phyloP scores from a whole-genome alignment of 108 stramenopile species.

The Chaetoceros tenuissimus region DNA sequence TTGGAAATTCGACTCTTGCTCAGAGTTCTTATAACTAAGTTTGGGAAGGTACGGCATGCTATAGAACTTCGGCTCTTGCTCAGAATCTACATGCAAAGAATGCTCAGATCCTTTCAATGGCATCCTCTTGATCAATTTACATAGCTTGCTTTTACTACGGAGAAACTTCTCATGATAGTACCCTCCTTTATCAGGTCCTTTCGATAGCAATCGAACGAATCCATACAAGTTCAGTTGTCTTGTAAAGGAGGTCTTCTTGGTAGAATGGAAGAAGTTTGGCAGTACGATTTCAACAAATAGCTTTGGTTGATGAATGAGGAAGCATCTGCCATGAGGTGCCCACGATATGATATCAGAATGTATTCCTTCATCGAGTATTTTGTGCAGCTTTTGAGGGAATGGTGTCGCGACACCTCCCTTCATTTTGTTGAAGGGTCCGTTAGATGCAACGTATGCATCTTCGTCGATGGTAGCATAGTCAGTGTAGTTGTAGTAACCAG shows the following conservation, averaged over 20 bases:
- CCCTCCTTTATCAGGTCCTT: constrained; percentile 29
- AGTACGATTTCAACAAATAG: constrained; percentile 17
- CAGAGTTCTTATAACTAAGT: too few relatives aligned
- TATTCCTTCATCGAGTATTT: constrained; percentile 66
- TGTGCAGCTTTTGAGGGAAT: constrained; percentile 65
- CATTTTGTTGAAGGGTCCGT: too few relatives aligned
- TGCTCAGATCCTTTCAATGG: too few relatives aligned
- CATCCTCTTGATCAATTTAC: too few relatives aligned
- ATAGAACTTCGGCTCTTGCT: too few relatives aligned
- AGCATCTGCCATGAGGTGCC: constrained; percentile 78
- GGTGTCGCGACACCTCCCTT: constrained; percentile 58
- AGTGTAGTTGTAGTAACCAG: too few relatives aligned
- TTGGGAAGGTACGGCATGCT: too few relatives aligned
- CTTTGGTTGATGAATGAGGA: constrained; percentile 13
- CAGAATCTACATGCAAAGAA: too few relatives aligned
- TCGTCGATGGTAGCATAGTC: too few relatives aligned
- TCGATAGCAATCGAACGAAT: constrained; percentile 27
- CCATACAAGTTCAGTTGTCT: constrained; percentile 60
- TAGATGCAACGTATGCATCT: too few relatives aligned
- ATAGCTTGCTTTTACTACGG: too few relatives aligned
- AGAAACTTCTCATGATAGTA: constrained; percentile 31
- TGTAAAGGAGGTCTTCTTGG: constrained; percentile 36
- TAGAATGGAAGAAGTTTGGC: constrained; percentile 23
- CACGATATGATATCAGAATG: constrained; percentile 63
- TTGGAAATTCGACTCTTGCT: too few relatives aligned